Evolutionary conservation across 2,329 filamentous ascomycete species (phyloP).

Genomic region (Colletotrichum chrysophilum): DNA sequence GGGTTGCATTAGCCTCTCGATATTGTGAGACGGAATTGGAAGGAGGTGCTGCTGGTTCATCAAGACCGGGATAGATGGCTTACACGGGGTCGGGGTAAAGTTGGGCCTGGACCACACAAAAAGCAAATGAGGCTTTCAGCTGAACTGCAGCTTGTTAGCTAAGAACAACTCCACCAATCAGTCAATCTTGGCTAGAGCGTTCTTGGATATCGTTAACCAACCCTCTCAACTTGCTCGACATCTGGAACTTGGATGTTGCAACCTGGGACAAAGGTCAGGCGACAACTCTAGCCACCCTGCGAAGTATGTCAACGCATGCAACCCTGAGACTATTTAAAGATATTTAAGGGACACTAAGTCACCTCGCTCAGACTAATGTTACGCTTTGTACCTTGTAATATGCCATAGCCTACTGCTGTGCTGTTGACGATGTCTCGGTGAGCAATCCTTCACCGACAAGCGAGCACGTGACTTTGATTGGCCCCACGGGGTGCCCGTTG

Average conservation of each 20-base stretch:
- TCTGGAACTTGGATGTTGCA: background rate
- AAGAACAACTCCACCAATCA: background rate
- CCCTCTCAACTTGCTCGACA: background rate
- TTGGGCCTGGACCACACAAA: background rate
- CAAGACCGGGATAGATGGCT: background rate
- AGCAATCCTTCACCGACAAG: slow-evolving; percentile 8
- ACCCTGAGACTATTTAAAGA: background rate
- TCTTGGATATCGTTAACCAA: background rate
- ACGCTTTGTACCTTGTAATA: background rate
- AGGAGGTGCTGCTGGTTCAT: background rate
- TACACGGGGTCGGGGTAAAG: slow-evolving; percentile 4
- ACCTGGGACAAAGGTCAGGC: background rate
- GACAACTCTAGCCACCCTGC: background rate
- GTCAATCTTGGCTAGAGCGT: background rate
- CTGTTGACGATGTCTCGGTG: slow-evolving; percentile 14
- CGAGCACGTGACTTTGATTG: slow-evolving; percentile 12
- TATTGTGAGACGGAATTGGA: background rate
- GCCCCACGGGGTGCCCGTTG: background rate
- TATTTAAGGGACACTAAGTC: background rate
- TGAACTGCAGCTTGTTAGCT: background rate
- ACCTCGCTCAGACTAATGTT: background rate
- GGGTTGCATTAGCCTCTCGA: background rate
- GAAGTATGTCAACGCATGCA: background rate
- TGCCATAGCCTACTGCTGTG: background rate
- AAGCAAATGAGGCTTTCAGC: slow-evolving; percentile 1